Evolutionary conservation across 2,329 filamentous ascomycete genomes (phyloP), one percentile per base, ranked within the genome.

Genomic region (Colletotrichum eleusines): DNA sequence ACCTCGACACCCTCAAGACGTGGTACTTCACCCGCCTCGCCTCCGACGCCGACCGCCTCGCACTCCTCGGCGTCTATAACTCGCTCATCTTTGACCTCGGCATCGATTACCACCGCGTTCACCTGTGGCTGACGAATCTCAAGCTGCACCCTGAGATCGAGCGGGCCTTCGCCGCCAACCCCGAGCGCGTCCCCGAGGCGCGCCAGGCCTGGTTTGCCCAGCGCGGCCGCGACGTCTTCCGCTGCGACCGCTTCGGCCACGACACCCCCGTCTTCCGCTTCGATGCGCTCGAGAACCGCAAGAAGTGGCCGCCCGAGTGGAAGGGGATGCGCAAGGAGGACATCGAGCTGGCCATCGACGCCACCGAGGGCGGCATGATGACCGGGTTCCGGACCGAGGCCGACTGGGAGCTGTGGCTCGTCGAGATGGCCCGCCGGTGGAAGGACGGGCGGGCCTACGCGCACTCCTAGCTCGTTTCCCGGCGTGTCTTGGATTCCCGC

Each of bases 31-130:
- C 53, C 33, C 61, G 42, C 23, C 33, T 40, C 2, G 9, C 16
- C 1, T 57, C 59, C 7, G 2, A 33, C 6, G 57, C 50, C n/a
- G 55, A 70, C 40, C 44, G 20, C n/a, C 20, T 35, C 20, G 59
- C 26, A 11, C 67, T 70, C 14, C 55, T 70, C 1, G 40, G 40
- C 31, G 33, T 70, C 14, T 70, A 70, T 50, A n/a, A 46, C n/a
- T 7, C 26, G 7, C 63, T 67, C 20, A 14, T 70, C 31, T 11
- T 44, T 16, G 31, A 42, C 14, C 50, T 66, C 16, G 48, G 23
- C 6, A 1, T 42, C 23, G 9, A 18, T 3, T 4, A 8, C 11
- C 11, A 9, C 2, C 12, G 18, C 23, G 14, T 63, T 7, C 46
- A 44, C 23, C 26, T 2, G 33, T 63, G 60, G 48, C 8, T 53